Base-by-base conservation (phyloP, 2,329 filamentous ascomycete species). In the Trichoderma polysporum region DNA sequence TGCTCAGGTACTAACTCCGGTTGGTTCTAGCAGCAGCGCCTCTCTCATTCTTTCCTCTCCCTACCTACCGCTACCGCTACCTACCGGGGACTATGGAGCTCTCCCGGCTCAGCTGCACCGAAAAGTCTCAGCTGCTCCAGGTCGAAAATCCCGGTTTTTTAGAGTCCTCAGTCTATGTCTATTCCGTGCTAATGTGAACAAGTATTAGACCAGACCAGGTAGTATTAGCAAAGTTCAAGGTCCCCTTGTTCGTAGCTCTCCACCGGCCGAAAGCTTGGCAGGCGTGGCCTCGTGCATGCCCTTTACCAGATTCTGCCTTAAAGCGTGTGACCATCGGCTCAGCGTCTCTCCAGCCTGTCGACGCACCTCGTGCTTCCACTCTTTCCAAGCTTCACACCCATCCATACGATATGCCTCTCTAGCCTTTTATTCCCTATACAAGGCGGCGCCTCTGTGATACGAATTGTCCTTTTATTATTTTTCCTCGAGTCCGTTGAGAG, bases 301-400 rank as follows among this genome's bases (percentile, higher is more conserved):
- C 31, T 41, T 59, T 37, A 19, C 60, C 60, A 63, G 35, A 54
- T 35, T 63, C 49, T 45, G 60, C 60, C 50, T 33, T 41, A 17
- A 63, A 63, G 60, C 60, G 60, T 63, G 60, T 63, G 60, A 63
- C 60, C 60, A 54, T 63, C 49, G 37, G 60, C 49, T 35, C 60
- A 63, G 60, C 60, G 29, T 63, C 50, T 56, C 47, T 63, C 60
- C 47, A 63, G 60, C 60, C 50, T 56, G 27, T 56, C 60, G 49
- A 29, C 60, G 27, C 60, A 63, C 60, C 49, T 53, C 60, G 60
- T 63, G 60, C 50, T 63, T 63, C 50, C 50, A 54, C 49, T 39
- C 27, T 31, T 31, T 45, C 37, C 47, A 39, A 53, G 47, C 47
- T 22, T 62, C 59, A 52, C 59, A 53, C 47, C 59, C n/a, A n/a